Conservation (phyloP, 331 rosid genomes). For the Rhamnella rubrinervis region DNA sequence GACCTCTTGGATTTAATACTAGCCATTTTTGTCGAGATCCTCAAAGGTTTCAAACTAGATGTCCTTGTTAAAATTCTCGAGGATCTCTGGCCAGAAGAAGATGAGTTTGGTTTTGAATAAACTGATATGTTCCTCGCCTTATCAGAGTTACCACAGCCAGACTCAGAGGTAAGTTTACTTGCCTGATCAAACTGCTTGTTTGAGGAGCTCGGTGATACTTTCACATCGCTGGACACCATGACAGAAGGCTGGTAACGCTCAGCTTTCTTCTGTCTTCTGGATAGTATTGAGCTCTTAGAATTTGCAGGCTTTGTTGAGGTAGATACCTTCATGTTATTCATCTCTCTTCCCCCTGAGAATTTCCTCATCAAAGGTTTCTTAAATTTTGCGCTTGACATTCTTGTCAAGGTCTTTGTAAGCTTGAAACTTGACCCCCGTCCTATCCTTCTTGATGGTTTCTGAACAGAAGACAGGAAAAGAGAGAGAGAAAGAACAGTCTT, state of each 20-base stretch:
- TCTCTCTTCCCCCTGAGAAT: slow-evolving; percentile 42
- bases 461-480: slow-evolving; percentile 19
- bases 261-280: slow-evolving; percentile 10
- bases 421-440: slow-evolving; percentile 32
- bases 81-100: slow-evolving; percentile 35
- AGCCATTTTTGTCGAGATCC: slow-evolving; percentile 34
- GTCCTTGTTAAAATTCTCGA: slow-evolving; percentile 46
- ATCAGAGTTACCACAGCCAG: slow-evolving; percentile 19
- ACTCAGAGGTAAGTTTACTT: slow-evolving; percentile 33
- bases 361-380: slow-evolving; percentile 52
- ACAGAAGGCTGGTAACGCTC: background rate
- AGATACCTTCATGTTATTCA: slow-evolving; percentile 35
- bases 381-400: slow-evolving; percentile 57
- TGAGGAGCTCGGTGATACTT: slow-evolving; percentile 6
- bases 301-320: background rate
- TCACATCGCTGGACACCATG: background rate
- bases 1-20: slow-evolving; percentile 44
- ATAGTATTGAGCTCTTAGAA: slow-evolving; percentile 24
- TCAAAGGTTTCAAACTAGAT: slow-evolving; percentile 56
- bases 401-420: slow-evolving; percentile 38
- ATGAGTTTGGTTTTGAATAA: slow-evolving; percentile 24
- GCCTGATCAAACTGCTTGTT: slow-evolving; percentile 24
- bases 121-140: slow-evolving; percentile 21
- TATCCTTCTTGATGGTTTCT: slow-evolving; percentile 38
- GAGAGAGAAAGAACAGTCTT: slow-evolving; percentile 12